Base-by-base conservation (phyloP, 1,284 basidiomycete species). In the Neotropicomus parvogracilis region DNA sequence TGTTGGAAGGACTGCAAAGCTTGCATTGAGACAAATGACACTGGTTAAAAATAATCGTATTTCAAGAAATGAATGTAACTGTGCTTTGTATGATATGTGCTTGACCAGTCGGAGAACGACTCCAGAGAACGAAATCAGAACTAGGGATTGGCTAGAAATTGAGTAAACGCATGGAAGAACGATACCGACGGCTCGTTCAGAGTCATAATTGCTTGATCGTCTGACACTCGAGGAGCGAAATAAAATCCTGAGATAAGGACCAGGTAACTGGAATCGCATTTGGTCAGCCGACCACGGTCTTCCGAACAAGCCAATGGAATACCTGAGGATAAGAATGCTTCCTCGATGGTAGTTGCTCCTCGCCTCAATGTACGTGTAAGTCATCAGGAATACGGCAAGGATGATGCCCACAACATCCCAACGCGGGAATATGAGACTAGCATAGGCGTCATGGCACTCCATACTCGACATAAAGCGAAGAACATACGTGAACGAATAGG, bases 371-470 rank as follows among this genome's bases (percentile, higher is more conserved):
- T 98, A 99, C 4, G 95, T 97, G 69, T 99, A 99, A 0, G 97
- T 99, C 74, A 99, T 83, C 55, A 99, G 72, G 78, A 99, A 99
- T 69, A 95, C 91, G 2, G 91, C 88, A 26, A 95, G 75, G 60
- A 99, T 91, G 67, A 99, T 91, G 26, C 88, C 88, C 56, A 99
- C 86, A 40, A 97, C 92, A 66, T 99, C 97, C 95, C 97, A 99
- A 59, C 94, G 83, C 1, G 97, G 97, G 80, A 99, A 98, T 56
- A 99, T 95, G 48, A 99, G 79, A 17, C 93, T 97, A 60, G 13
- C 17, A 38, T 14, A 10, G 32, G 9, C 40, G 14, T 34, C n/a
- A 19, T 35, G 1, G 16, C 32, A 10, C 41, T 31, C 27, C 33
- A 40, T 20, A 5, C 4, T 14, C 7, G 9, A 17, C 1, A 51